Conservation (phyloP, 2,329 filamentous ascomycete genomes). For the Apiospora marii region DNA sequence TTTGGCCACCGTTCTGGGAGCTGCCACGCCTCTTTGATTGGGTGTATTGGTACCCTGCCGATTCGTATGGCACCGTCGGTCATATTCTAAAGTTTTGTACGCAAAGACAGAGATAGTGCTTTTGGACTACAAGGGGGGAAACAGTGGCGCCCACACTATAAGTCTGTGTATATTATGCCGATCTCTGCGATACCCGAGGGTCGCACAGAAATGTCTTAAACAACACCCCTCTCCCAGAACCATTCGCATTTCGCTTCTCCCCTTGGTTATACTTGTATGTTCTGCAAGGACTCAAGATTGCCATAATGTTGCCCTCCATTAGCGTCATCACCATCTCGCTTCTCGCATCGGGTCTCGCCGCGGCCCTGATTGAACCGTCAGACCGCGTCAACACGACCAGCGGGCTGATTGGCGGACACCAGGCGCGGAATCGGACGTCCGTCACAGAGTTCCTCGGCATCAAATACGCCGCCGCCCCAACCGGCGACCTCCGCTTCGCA, state of each 20-base stretch:
- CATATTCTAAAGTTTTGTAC: background rate
- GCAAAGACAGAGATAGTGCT: background rate
- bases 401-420: conserved; percentile 24
- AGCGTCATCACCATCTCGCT: background rate
- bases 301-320: background rate
- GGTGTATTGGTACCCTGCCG: background rate
- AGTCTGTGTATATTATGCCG: background rate
- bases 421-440: conserved; percentile 9
- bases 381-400: conserved; percentile 25
- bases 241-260: background rate
- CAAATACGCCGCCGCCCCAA: conserved; percentile 24
- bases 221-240: too few relatives aligned
- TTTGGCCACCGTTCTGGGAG: background rate
- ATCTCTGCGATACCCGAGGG: background rate
- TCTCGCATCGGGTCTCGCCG: background rate
- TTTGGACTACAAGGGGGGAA: background rate
- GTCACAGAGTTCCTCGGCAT: conserved; percentile 27
- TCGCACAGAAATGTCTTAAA: background rate
- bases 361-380: background rate
- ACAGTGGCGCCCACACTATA: too few relatives aligned
- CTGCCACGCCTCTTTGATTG: background rate
- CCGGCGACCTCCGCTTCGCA: conserved; percentile 24
- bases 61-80: background rate
- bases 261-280: background rate
- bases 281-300: too few relatives aligned